phyloP scores from a whole-genome alignment of 164 flowering plant genomes.

The Akebia trifoliata region DNA sequence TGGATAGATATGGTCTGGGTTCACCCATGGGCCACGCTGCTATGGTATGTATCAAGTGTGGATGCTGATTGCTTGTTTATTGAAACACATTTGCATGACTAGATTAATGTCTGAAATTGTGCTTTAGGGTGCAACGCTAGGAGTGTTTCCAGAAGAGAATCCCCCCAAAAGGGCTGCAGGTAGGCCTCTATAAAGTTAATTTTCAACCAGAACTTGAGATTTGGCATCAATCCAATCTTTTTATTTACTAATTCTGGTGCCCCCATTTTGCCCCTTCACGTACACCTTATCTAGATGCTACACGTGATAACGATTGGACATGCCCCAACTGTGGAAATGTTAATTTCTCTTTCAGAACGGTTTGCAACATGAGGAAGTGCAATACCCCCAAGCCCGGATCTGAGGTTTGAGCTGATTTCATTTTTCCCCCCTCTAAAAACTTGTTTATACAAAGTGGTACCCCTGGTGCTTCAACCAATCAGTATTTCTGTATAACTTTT shows the following conservation, averaged over 20 bases:
- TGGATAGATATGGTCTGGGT: slow-evolving; percentile 82
- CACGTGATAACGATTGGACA: slow-evolving; percentile 89
- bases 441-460: neutral
- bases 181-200: neutral
- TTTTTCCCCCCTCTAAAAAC: neutral
- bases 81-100: neutral
- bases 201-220: neutral
- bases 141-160: slow-evolving; percentile 63
- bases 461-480: too few relatives aligned
- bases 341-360: slow-evolving; percentile 94
- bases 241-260: neutral
- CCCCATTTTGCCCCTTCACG: slow-evolving; percentile 3
- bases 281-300: slow-evolving; percentile 39
- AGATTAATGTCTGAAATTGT: neutral
- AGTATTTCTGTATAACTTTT: too few relatives aligned
- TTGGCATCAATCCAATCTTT: neutral
- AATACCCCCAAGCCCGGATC: slow-evolving; percentile 93
- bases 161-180: slow-evolving; percentile 48
- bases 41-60: slow-evolving; percentile 59
- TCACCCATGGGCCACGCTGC: slow-evolving; percentile 64
- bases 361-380: slow-evolving; percentile 99
- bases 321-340: slow-evolving; percentile 97
- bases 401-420: slow-evolving; percentile 49
- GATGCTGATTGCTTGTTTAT: too few relatives aligned
- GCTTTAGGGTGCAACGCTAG: slow-evolving; percentile 77